Base-by-base conservation (phyloP, 768 basidiomycete genomes). In the Antrodiella citrinella region DNA sequence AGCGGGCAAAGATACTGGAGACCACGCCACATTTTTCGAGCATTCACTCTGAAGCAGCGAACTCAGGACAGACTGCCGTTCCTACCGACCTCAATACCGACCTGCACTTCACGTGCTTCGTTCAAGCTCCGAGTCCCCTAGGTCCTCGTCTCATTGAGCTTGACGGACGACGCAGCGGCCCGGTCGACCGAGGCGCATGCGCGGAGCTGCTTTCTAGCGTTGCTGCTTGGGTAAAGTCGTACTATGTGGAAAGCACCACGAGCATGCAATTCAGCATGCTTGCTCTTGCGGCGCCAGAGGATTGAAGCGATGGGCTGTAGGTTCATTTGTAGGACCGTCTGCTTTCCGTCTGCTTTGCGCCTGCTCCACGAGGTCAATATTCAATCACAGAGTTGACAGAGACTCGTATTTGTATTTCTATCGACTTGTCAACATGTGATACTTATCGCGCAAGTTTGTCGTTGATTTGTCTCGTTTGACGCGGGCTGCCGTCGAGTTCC, bases 101-200 rank as follows among this genome's bases (percentile, higher is more conserved):
- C 57, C 71, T 91, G 5, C 94, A 96, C 66, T 97, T 94, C 56
- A 88, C 87, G 1, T 83, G 84, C 58, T 97, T 96, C 58, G 79
- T 96, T 26, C 73, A 75, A 51, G 87, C 86, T 0, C 80, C 82
- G 1, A 70, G 67, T 25, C 62, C 69, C 1, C 9, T 9, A 43
- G 56, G 59, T 9, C 57, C 59, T 26, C 74, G 85, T 43, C 64
- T 96, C 4, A 69, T 95, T 42, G 94, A 96, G 65, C 69, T 98
- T 44, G 92, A 96, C 66, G 93, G 93, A 0, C 68, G 80, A 40
- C 69, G 93, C 41, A 67, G 62, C 7, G 88, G 88, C 2, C 91
- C 93, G 1, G 72, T 96, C 56, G 92, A 96, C 62, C 75, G 83
- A 56, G 89, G 89, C 0, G 69, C 72, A 51, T 80, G 78, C 55